phyloP scores from a whole-genome alignment of 2,329 filamentous ascomycete species.

The Eutypa lata region DNA sequence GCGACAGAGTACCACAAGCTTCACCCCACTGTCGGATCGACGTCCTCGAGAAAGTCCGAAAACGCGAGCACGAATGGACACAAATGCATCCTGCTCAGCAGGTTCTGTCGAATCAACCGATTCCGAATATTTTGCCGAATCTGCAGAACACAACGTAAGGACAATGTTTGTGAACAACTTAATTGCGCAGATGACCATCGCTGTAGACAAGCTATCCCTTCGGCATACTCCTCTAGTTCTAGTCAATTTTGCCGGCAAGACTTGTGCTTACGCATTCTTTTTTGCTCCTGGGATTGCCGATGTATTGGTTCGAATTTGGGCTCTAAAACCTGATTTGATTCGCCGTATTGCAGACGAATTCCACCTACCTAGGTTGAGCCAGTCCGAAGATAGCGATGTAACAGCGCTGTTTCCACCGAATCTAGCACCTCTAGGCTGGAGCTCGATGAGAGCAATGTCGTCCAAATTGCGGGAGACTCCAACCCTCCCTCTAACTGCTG shows the following conservation, averaged over 20 bases:
- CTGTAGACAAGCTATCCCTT: slow-evolving; percentile 85
- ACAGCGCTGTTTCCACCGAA: slow-evolving; percentile 66
- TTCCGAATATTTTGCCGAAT: slow-evolving; percentile 51
- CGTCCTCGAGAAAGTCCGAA: slow-evolving; percentile 43
- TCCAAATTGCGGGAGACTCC: slow-evolving; percentile 63
- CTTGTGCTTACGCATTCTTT: slow-evolving; percentile 89
- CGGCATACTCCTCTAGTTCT: slow-evolving; percentile 63
- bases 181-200: slow-evolving; percentile 77
- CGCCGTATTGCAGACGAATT: slow-evolving; percentile 70
- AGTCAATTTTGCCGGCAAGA: slow-evolving; percentile 85
- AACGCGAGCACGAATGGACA: slow-evolving; percentile 44
- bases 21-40: slow-evolving; percentile 60
- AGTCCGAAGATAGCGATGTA: slow-evolving; percentile 61
- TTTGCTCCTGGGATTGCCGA: slow-evolving; percentile 86
- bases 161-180: slow-evolving; percentile 84
- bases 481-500: slow-evolving; percentile 62
- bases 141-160: slow-evolving; percentile 82
- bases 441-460: slow-evolving; percentile 45
- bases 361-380: slow-evolving; percentile 55
- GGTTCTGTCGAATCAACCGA: slow-evolving; percentile 63
- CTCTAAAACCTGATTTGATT: slow-evolving; percentile 64
- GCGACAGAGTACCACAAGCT: slow-evolving; percentile 68
- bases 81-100: slow-evolving; percentile 55
- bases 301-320: slow-evolving; percentile 79
- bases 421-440: slow-evolving; percentile 57